Conservation (phyloP, 352 stramenopile species). For the Saprolegnia diclina region DNA sequence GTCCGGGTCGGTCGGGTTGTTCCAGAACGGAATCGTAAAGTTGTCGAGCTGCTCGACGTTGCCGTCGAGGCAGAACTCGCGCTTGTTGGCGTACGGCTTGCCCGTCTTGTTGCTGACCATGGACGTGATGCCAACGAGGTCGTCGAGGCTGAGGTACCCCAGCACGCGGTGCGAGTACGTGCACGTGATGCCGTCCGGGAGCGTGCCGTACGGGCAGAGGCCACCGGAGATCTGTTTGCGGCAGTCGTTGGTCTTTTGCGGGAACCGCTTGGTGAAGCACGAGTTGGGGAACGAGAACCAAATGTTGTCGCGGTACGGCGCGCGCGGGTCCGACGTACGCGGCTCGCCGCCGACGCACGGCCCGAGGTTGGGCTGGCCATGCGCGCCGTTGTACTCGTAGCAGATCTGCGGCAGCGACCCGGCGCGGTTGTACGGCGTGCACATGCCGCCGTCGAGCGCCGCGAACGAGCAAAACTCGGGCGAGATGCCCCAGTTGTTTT, state of each 20-base stretch:
- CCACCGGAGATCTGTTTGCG: constrained; percentile 37
- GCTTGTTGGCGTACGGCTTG: constrained; percentile 41
- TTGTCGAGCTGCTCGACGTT: constrained; percentile 44
- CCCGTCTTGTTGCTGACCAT: constrained; percentile 6
- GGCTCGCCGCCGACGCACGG: constrained; percentile 45
- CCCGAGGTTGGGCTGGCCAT: constrained; percentile 47
- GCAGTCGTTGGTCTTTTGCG: constrained; percentile 43
- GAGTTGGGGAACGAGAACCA: constrained; percentile 82
- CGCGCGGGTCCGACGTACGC: constrained; percentile 44
- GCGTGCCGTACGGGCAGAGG: constrained; percentile 46
- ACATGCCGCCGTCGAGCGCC: constrained; percentile 50
- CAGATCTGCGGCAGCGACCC: constrained; percentile 39
- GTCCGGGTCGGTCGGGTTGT: constrained; percentile 41
- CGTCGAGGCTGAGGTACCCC: constrained; percentile 53
- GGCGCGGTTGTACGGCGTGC: constrained; percentile 37
- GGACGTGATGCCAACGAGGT: constrained; percentile 62
- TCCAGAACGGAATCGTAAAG: constrained; percentile 58
- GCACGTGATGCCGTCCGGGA: constrained; percentile 48
- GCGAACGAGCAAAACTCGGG: constrained; percentile 69
- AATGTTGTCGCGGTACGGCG: constrained; percentile 69
- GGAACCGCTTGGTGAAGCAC: constrained; percentile 52
- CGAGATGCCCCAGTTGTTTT: constrained; percentile 48
- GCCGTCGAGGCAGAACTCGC: constrained; percentile 42
- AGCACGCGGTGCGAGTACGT: constrained; percentile 56
- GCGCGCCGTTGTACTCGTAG: constrained; percentile 56